Conservation (phyloP, 345 rosid species). For the Hypericum androsaemum region DNA sequence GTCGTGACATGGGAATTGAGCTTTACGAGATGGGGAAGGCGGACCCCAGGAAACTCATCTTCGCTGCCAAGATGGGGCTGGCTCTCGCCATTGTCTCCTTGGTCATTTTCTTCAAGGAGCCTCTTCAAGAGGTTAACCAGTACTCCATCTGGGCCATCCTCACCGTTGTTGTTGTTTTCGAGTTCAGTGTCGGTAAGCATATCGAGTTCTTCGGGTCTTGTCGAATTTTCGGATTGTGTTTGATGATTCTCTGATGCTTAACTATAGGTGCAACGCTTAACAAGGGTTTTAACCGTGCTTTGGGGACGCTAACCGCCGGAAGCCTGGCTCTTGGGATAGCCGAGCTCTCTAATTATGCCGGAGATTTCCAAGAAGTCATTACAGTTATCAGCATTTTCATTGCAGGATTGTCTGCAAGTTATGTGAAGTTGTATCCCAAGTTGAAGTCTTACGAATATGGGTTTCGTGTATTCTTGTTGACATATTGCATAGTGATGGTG, state of each 20-base stretch:
- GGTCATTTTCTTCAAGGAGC: conserved; percentile 48
- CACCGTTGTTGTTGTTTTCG: conserved; percentile 81
- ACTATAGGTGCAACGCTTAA: conserved; percentile 67
- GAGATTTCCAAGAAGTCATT: conserved; percentile 36
- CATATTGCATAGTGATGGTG: conserved; percentile 75
- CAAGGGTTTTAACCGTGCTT: conserved; percentile 80
- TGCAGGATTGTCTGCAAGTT: conserved; percentile 70
- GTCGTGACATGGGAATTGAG: conserved; percentile 17
- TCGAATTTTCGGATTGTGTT: not conserved
- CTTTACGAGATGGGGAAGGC: conserved; percentile 47
- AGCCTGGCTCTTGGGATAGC: conserved; percentile 73
- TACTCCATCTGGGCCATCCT: conserved; percentile 81
- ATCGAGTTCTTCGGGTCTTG: not conserved
- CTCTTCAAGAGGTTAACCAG: conserved; percentile 33
- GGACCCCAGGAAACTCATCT: conserved; percentile 53
- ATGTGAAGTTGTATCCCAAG: conserved; percentile 52
- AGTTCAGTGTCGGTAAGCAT: conserved; percentile 59
- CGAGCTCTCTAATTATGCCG: conserved; percentile 35
- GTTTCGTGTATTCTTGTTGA: conserved; percentile 77
- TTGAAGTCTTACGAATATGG: conserved; percentile 78
- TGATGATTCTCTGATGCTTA: not conserved
- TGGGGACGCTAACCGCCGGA: conserved; percentile 86
- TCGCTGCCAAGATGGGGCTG: conserved; percentile 67
- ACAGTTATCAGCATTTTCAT: conserved; percentile 54
- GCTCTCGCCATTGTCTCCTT: conserved; percentile 45